Conservation (phyloP, 768 basidiomycete genomes). For the Vararia minispora region DNA sequence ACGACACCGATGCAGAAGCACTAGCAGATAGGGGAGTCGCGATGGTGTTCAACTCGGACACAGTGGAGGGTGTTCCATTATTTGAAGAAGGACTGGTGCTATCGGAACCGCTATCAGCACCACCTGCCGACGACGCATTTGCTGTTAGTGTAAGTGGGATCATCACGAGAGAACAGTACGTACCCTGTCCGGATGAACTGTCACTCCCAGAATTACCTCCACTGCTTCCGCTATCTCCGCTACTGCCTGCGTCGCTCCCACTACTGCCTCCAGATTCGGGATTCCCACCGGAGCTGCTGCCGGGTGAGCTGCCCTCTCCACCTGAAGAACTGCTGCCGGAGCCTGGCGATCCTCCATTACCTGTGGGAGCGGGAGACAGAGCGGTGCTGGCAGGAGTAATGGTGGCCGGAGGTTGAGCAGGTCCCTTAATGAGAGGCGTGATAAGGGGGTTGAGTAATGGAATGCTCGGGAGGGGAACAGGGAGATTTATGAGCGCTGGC, state of each 20-base stretch:
- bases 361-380: constrained; percentile 1
- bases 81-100: too few species aligned
- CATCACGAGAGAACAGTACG: not conserved
- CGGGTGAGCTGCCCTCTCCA: not conserved
- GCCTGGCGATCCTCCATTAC: not conserved
- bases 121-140: not conserved
- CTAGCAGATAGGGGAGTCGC: not conserved
- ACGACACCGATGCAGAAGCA: too few species aligned
- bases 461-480: constrained; percentile 5
- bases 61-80: not conserved
- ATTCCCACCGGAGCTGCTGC: not conserved
- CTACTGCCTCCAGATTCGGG: constrained; percentile 1
- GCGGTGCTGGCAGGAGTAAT: constrained; percentile 3
- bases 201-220: not conserved
- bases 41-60: not conserved
- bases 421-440: constrained; percentile 17
- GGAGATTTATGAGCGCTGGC: constrained; percentile 5
- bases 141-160: not conserved
- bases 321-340: constrained; percentile 1
- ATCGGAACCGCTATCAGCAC: not conserved
- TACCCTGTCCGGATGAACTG: not conserved
- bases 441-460: constrained; percentile 26
- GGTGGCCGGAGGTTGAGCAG: constrained; percentile 1
- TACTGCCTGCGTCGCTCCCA: constrained; percentile 1
- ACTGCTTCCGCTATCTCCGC: not conserved